These are phyloP conservation scores for Raffaelea albimanens DNA, from an alignment of 2,329 filamentous ascomycete species.

Conservation along the genomic window DNA sequence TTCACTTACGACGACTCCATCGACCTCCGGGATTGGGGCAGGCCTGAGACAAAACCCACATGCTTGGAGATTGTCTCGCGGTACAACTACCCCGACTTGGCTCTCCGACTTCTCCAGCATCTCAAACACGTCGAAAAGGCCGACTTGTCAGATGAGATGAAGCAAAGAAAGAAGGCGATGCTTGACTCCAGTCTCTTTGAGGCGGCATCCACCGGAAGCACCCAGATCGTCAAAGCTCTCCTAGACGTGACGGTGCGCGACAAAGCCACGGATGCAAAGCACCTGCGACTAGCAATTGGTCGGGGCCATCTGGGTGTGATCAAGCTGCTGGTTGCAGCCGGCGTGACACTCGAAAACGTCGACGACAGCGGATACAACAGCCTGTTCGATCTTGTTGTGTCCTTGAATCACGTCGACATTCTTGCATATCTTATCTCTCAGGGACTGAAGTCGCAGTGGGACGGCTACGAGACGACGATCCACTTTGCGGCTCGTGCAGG, in stretches of 20 bases:
- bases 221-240: background rate
- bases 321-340: background rate
- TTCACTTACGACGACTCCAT: no score
- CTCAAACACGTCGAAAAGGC: no score
- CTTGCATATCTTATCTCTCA: background rate
- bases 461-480: slow-evolving; percentile 6
- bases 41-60: no score
- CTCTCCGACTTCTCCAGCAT: no score
- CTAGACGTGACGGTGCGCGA: background rate
- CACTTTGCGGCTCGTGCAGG: slow-evolving; percentile 3
- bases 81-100: no score
- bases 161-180: background rate
- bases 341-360: background rate
- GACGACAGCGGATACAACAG: background rate
- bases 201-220: no score
- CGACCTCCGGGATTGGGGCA: no score
- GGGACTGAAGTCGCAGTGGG: slow-evolving; percentile 2
- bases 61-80: no score
- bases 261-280: background rate
- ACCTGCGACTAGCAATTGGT: background rate
- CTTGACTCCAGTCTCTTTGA: no score
- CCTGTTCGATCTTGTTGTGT: slow-evolving; percentile 2
- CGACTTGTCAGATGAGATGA: no score
- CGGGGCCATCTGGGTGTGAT: background rate
- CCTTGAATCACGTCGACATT: background rate